A percentile compares a stretch with the other conserved stretches of the same genome.
These are phyloP conservation scores for Septoria linicola DNA, from an alignment of 2,329 filamentous ascomycete species.

Conservation along the genomic window DNA sequence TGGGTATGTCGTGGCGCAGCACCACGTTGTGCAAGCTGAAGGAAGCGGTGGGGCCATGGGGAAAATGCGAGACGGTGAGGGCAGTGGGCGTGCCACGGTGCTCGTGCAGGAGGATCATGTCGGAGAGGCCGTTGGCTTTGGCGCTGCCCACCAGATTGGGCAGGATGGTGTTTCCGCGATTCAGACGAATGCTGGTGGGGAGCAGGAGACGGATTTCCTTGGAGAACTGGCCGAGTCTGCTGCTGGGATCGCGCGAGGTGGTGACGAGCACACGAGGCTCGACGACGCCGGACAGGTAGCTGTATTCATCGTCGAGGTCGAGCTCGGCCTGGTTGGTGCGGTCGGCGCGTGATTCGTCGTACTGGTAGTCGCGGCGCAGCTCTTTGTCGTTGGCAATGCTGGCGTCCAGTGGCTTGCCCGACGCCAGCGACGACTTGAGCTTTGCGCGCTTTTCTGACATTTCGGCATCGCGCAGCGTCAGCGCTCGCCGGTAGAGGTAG, in stretches of 20 bases:
- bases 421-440: constrained; percentile 80
- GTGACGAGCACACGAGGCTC: constrained; percentile 88
- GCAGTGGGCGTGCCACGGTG: constrained; percentile 90
- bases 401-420: constrained; percentile 80
- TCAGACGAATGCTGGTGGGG: constrained; percentile 82
- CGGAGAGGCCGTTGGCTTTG: constrained; percentile 74
- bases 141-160: constrained; percentile 82
- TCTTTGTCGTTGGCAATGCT: constrained; percentile 81
- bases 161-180: constrained; percentile 85
- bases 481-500: constrained; percentile 86
- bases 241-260: constrained; percentile 83
- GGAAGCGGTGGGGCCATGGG: constrained; percentile 81
- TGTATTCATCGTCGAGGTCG: constrained; percentile 85
- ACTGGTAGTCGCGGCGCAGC: constrained; percentile 85
- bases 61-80: constrained; percentile 81
- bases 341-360: constrained; percentile 78
- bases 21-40: constrained; percentile 93
- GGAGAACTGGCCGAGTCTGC: constrained; percentile 80
- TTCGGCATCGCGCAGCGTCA: constrained; percentile 85
- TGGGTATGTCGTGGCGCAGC: constrained; percentile 87
- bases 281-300: constrained; percentile 82
- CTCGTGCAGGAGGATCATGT: constrained; percentile 86
- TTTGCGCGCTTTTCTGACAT: constrained; percentile 89
- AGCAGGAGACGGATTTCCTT: constrained; percentile 85
- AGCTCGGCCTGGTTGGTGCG: constrained; percentile 66